A percentile compares a stretch with the other conserved stretches of the same genome.
These are phyloP conservation scores for Cornus suecica DNA, from an alignment of 148 eudicot genomes.

Conservation along the genomic window DNA sequence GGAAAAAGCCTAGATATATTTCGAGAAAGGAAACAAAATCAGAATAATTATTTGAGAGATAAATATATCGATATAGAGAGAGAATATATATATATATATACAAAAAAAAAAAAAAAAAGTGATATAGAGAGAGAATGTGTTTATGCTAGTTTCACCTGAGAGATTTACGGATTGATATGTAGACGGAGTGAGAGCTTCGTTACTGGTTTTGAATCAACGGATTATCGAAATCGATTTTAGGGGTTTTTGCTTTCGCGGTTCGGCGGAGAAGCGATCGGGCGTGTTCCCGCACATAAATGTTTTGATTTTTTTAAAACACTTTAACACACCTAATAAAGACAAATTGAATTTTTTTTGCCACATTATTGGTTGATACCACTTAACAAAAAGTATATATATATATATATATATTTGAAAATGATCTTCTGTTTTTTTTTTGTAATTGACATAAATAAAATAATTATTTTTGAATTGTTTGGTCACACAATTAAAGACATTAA, in stretches of 20 bases:
- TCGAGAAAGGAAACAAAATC: not conserved
- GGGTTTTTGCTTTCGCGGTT: not conserved
- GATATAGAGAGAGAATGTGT: not conserved
- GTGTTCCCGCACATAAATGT: not conserved
- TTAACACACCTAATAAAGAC: too few relatives aligned
- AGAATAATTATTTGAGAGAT: not conserved
- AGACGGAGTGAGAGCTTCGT: not conserved
- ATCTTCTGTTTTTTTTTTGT: too few relatives aligned
- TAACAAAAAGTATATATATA: too few relatives aligned
- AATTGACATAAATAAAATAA: too few relatives aligned
- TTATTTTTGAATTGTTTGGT: too few relatives aligned
- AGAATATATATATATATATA: too few relatives aligned
- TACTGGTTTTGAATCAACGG: not conserved
- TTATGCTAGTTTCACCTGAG: not conserved
- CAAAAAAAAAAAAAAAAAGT: too few relatives aligned
- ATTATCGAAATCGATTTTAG: not conserved
- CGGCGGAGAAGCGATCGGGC: not conserved
- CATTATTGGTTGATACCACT: too few relatives aligned
- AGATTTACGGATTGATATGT: not conserved
- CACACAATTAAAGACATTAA: too few relatives aligned
- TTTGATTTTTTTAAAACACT: too few relatives aligned
- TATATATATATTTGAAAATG: too few relatives aligned
- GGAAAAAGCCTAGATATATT: not conserved
- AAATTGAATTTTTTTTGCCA: too few relatives aligned
- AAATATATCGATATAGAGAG: not conserved